Evolutionary conservation across 495 filamentous ascomycete species (phyloP).

Genomic region (Penicillium salamii): DNA sequence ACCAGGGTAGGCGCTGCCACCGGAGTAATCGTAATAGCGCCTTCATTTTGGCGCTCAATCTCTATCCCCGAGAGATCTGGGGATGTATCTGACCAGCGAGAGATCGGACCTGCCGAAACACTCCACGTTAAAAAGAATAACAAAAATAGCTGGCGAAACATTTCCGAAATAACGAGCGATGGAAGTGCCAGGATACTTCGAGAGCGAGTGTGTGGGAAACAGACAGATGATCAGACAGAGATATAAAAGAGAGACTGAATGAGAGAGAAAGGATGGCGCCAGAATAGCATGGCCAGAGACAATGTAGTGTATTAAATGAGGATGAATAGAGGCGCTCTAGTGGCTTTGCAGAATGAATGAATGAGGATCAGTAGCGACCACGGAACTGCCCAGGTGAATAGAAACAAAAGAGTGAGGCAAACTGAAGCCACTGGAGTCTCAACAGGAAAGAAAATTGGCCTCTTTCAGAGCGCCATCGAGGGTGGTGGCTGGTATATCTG

Average conservation of each 20-base stretch:
- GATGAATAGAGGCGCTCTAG: not conserved
- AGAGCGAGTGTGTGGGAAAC: not conserved
- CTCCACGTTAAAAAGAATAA: constrained; percentile 17
- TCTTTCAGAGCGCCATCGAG: not conserved
- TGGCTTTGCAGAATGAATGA: constrained; percentile 13
- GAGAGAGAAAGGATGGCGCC: not conserved
- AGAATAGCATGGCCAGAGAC: constrained; percentile 3
- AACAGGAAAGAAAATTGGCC: not conserved
- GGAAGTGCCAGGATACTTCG: not conserved
- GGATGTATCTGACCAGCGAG: constrained; percentile 7
- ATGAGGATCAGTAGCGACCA: constrained; percentile 5
- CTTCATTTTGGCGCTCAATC: constrained; percentile 2
- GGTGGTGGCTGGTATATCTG: constrained; percentile 1
- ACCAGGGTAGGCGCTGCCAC: constrained; percentile 2
- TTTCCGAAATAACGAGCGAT: constrained; percentile 12
- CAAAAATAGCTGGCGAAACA: constrained; percentile 21
- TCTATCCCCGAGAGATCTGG: too few relatives aligned
- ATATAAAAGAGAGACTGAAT: constrained; percentile 6
- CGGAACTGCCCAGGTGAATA: not conserved
- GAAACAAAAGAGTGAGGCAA: constrained; percentile 16
- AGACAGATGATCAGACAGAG: constrained; percentile 5
- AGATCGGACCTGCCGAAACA: constrained; percentile 41
- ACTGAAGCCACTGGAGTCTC: not conserved
- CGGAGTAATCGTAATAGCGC: constrained; percentile 22
- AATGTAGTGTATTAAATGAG: not conserved